Evolutionary conservation across 1,284 basidiomycete genomes (phyloP).

Genomic region (Bjerkandera adusta): DNA sequence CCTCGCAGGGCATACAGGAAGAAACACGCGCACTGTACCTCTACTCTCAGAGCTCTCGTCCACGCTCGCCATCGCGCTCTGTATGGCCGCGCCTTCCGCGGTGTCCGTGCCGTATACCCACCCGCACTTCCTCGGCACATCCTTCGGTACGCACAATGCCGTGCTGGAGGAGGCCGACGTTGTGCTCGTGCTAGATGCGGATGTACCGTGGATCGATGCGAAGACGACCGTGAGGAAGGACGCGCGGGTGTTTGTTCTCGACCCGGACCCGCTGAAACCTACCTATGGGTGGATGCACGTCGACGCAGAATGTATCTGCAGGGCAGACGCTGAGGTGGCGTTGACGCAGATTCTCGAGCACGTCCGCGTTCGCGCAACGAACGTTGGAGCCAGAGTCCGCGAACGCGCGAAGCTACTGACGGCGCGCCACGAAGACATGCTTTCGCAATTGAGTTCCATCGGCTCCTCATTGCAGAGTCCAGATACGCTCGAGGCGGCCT

Average conservation of each 20-base stretch:
- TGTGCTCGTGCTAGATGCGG: constrained; percentile 60
- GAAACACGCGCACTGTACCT: constrained; percentile 48
- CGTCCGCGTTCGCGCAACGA: constrained; percentile 10
- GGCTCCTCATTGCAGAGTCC: constrained; percentile 21
- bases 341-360: constrained; percentile 45
- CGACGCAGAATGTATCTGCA: constrained; percentile 54
- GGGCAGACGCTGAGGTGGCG: constrained; percentile 52
- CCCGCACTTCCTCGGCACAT: constrained; percentile 49
- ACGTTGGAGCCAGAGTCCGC: constrained; percentile 6
- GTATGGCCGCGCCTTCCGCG: constrained; percentile 46
- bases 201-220: constrained; percentile 64
- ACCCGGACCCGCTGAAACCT: constrained; percentile 60
- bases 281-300: constrained; percentile 53
- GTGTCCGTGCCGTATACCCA: constrained; percentile 60
- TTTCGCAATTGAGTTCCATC: constrained; percentile 20
- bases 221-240: constrained; percentile 33
- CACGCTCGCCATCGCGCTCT: constrained; percentile 53
- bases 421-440: constrained; percentile 27
- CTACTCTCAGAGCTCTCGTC: constrained; percentile 48
- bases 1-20: constrained; percentile 60
- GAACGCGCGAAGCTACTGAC: constrained; percentile 15
- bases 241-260: constrained; percentile 57
- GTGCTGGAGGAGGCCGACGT: constrained; percentile 56
- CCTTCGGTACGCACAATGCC: constrained; percentile 43
- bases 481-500: constrained; percentile 20